phyloP scores from a whole-genome alignment of 129 eudicot species.

The Chrysanthemum makinoi region DNA sequence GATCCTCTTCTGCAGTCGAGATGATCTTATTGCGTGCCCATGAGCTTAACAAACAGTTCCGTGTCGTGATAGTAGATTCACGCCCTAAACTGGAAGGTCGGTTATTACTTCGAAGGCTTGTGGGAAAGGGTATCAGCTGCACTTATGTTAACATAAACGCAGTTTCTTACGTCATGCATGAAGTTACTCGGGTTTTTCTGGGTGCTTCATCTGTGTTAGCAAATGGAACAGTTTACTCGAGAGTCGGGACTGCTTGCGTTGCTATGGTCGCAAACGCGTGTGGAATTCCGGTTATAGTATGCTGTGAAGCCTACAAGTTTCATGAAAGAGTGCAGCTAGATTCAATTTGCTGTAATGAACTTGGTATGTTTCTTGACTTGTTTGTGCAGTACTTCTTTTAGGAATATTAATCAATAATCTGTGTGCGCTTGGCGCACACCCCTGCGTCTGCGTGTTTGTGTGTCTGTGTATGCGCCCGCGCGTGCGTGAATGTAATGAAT shows the following conservation, averaged over 20 bases:
- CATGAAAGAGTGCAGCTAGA: conserved; percentile 97
- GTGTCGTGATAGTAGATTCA: conserved; percentile 88
- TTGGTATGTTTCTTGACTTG: conserved; percentile 54
- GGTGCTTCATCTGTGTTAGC: conserved; percentile 96
- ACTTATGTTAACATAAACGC: conserved; percentile 91
- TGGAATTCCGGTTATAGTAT: conserved; percentile 80
- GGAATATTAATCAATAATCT: too few relatives aligned
- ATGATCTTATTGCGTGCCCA: conserved; percentile 80
- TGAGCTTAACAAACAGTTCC: conserved; percentile 77
- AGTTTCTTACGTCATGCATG: conserved; percentile 90
- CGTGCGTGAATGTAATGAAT: too few relatives aligned
- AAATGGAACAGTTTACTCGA: conserved; percentile 88
- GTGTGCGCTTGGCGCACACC: too few relatives aligned
- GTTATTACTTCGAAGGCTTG: conserved; percentile 72
- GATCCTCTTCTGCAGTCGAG: conserved; percentile 92
- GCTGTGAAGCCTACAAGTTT: conserved; percentile 98
- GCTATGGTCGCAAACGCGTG: conserved; percentile 99
- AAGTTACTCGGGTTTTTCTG: conserved; percentile 78
- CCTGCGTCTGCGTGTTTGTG: too few relatives aligned
- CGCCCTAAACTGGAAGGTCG: conserved; percentile 97
- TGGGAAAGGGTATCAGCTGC: conserved; percentile 81
- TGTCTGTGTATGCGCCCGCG: too few relatives aligned
- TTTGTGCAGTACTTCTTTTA: neutral
- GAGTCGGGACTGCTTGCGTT: conserved; percentile 96
- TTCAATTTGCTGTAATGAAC: conserved; percentile 95